These are phyloP conservation scores for Mycena leptocephala DNA, from an alignment of 768 basidiomycete genomes.

Conservation along the genomic window DNA sequence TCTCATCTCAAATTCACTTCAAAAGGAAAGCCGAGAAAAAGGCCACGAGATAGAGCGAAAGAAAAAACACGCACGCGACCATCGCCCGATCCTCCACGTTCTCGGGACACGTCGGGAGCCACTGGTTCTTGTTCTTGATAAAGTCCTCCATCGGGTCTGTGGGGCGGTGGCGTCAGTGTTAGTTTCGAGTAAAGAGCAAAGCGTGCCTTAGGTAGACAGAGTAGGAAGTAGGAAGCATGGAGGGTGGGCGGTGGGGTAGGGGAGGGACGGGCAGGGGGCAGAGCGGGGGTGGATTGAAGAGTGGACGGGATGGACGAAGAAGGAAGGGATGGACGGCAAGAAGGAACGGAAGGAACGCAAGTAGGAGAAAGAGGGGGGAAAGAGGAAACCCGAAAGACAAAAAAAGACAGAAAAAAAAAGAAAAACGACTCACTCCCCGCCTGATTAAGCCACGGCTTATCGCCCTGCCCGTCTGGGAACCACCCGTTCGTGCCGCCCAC, in stretches of 20 bases:
- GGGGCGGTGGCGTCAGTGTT: neutral
- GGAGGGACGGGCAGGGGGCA: too few species aligned
- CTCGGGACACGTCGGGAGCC: constrained; percentile 85
- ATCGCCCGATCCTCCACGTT: constrained; percentile 76
- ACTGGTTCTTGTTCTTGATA: constrained; percentile 67
- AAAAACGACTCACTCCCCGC: constrained; percentile 61
- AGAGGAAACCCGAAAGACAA: neutral
- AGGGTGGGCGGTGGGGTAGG: too few species aligned
- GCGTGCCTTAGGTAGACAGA: too few species aligned
- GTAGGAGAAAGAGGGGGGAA: neutral
- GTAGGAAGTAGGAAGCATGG: neutral
- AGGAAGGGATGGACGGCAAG: too few species aligned
- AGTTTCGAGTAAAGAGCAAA: neutral
- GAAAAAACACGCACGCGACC: constrained; percentile 68
- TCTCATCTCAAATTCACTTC: too few species aligned
- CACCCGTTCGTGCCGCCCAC: constrained; percentile 90
- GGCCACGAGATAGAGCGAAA: too few species aligned
- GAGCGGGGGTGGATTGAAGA: too few species aligned
- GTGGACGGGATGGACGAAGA: too few species aligned
- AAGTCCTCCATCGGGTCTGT: constrained; percentile 79
- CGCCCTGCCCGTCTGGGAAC: constrained; percentile 89
- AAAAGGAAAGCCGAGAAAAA: neutral
- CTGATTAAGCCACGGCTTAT: constrained; percentile 85
- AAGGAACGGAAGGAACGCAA: neutral
- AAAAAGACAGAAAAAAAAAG: neutral